These are phyloP conservation scores for Penicillium paxilli DNA, from an alignment of 495 filamentous ascomycete genomes.

Conservation along the genomic window DNA sequence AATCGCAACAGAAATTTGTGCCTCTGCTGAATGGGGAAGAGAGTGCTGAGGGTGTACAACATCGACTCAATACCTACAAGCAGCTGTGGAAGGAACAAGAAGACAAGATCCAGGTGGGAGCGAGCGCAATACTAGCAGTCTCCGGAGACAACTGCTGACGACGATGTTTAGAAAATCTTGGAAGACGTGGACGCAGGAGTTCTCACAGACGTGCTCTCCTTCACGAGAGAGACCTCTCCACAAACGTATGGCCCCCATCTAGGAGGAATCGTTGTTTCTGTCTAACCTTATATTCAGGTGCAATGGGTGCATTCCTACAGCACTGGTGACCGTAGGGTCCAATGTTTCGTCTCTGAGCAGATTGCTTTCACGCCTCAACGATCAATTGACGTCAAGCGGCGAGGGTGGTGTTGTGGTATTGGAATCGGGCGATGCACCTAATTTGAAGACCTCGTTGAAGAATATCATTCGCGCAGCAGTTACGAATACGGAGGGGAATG, in stretches of 20 bases:
- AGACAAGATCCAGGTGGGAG: constrained; percentile 64
- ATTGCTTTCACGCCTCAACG: constrained; percentile 65
- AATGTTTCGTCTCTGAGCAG: constrained; percentile 76
- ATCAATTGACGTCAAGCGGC: constrained; percentile 47
- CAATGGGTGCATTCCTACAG: constrained; percentile 66
- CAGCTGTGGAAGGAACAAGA: constrained; percentile 69
- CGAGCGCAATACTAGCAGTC: neutral
- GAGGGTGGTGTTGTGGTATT: constrained; percentile 64
- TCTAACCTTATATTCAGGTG: constrained; percentile 28
- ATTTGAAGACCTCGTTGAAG: constrained; percentile 80
- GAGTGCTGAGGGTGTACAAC: constrained; percentile 43
- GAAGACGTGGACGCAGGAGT: constrained; percentile 54
- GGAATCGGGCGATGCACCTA: constrained; percentile 74
- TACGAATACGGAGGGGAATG: constrained; percentile 54
- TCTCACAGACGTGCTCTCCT: constrained; percentile 65
- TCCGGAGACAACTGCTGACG: constrained; percentile 13
- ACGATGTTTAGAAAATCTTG: constrained; percentile 27
- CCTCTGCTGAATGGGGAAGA: constrained; percentile 65
- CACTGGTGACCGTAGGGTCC: constrained; percentile 81
- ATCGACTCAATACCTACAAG: constrained; percentile 64
- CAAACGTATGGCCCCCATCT: constrained; percentile 34
- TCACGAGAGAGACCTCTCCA: constrained; percentile 55
- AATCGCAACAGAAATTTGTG: constrained; percentile 50
- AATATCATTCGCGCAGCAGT: constrained; percentile 73
- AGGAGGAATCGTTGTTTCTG: neutral